Conservation (phyloP, 495 filamentous ascomycete species). For the Bacidia gigantensis region DNA sequence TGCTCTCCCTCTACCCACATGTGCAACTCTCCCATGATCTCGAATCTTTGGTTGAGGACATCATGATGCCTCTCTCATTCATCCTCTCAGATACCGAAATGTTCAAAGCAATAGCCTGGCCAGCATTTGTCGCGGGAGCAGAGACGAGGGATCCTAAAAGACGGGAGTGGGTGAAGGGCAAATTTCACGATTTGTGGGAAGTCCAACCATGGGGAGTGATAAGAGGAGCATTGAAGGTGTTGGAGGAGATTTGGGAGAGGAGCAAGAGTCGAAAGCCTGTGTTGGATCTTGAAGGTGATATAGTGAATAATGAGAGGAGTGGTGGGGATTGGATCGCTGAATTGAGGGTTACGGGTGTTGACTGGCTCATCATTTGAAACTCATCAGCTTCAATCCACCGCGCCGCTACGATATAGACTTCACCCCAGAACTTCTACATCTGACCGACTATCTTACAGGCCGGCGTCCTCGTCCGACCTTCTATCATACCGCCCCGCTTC, state of each 20-base stretch:
- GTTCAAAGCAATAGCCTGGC: not conserved
- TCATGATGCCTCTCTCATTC: not conserved
- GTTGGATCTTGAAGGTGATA: constrained; percentile 15
- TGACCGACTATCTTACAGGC: too few relatives aligned
- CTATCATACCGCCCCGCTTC: not conserved
- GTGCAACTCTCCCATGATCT: not conserved
- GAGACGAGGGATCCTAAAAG: not conserved
- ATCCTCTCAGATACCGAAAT: not conserved
- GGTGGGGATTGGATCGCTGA: not conserved
- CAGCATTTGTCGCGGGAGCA: not conserved
- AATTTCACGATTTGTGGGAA: not conserved
- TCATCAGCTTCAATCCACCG: not conserved
- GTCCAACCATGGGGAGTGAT: constrained; percentile 5
- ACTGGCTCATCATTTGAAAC: not conserved
- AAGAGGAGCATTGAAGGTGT: constrained; percentile 16
- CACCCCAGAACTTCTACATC: too few relatives aligned
- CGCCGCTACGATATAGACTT: too few relatives aligned
- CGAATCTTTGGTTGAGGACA: not conserved
- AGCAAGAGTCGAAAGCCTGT: constrained; percentile 23
- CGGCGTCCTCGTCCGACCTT: too few relatives aligned
- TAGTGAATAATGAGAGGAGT: not conserved
- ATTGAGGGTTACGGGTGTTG: not conserved
- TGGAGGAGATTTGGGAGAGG: constrained; percentile 20
- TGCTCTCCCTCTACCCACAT: not conserved
- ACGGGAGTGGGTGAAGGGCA: not conserved